Evolutionary conservation across 176 grass and related monocot species (phyloP), one percentile per base, ranked within the genome.

Genomic region (Chloris gayana): DNA sequence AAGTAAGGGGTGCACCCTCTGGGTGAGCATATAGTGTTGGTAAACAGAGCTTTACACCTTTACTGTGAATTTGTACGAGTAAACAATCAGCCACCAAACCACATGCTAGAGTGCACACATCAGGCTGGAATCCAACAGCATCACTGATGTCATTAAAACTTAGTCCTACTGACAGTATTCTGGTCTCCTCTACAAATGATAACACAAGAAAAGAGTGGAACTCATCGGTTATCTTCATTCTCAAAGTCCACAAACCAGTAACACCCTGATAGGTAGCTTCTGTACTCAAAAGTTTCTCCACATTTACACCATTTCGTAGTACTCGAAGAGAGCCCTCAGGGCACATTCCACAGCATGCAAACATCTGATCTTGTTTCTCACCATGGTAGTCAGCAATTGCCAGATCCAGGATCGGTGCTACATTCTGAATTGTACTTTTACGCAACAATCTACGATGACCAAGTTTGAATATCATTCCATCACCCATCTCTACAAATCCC

Each of bases 151-250:
- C 96, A 77, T 83, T 95, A 86, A 99, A 99, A 73, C 90, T 99
- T 73, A 99, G 75, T 80, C 96, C 96, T 75, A 99, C 96, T 10
- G 96, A 99, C 46, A 99, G 82, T 82, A 95, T 78, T 91, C 96
- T 95, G 69, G 92, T 99, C 83, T 99, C 92, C 86, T 99, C 96
- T 60, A 99, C 92, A 86, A 99, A 99, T 58, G 96, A 93, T 44
- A 99, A 73, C 63, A 99, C 92, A 82, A 99, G 92, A 91, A 95
- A 98, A 75, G 96, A 99, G 74, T 99, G 96, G 84, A 91, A 91
- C 46, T 39, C 57, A 84, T 99, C 92, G 91, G 70, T 84, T 81
- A 71, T 72, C 89, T 93, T 99, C 92, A 99, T 99, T 76, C 68
- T 95, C 84, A 99, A 80, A 69, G 92, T 90, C 96, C 96, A 99